Conservation (phyloP, 495 filamentous ascomycete genomes). For the Hypoxylon lenormandii region DNA sequence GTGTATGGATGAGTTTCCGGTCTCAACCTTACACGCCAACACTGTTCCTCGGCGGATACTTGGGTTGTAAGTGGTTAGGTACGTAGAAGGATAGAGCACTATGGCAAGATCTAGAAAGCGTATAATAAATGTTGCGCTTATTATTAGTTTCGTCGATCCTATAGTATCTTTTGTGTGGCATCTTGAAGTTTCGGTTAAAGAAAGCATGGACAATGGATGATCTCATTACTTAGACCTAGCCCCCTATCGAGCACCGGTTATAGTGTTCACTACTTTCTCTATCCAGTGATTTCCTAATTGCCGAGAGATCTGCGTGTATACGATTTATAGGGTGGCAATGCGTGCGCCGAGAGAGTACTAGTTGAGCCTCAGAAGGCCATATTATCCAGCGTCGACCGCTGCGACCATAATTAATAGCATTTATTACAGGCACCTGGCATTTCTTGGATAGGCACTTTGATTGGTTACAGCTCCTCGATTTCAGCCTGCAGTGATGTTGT, state of each 20-base stretch:
- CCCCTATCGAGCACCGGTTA: not conserved
- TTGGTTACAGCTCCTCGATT: slow-evolving; percentile 3
- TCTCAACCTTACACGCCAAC: too few relatives aligned
- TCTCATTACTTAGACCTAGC: not conserved
- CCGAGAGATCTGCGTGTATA: slow-evolving; percentile 22
- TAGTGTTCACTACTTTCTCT: not conserved
- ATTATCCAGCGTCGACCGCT: slow-evolving; percentile 1
- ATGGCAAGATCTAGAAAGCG: too few relatives aligned
- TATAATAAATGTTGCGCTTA: too few relatives aligned
- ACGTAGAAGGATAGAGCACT: too few relatives aligned
- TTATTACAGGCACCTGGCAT: slow-evolving; percentile 1
- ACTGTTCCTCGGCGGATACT: too few relatives aligned
- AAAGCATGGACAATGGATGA: not conserved
- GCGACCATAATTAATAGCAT: slow-evolving; percentile 7
- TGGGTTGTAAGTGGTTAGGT: too few relatives aligned
- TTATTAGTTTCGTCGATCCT: not conserved
- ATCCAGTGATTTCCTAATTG: slow-evolving; percentile 15
- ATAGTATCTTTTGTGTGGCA: not conserved
- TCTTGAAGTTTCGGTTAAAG: not conserved
- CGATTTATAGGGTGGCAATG: slow-evolving; percentile 13
- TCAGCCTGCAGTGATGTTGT: slow-evolving; percentile 20
- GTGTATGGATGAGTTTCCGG: too few relatives aligned
- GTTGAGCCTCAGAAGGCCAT: slow-evolving; percentile 21
- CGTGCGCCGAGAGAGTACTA: not conserved
- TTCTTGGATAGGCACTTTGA: not conserved